These are phyloP conservation scores for Xylaria bambusicola DNA, from an alignment of 495 filamentous ascomycete genomes.

Conservation along the genomic window DNA sequence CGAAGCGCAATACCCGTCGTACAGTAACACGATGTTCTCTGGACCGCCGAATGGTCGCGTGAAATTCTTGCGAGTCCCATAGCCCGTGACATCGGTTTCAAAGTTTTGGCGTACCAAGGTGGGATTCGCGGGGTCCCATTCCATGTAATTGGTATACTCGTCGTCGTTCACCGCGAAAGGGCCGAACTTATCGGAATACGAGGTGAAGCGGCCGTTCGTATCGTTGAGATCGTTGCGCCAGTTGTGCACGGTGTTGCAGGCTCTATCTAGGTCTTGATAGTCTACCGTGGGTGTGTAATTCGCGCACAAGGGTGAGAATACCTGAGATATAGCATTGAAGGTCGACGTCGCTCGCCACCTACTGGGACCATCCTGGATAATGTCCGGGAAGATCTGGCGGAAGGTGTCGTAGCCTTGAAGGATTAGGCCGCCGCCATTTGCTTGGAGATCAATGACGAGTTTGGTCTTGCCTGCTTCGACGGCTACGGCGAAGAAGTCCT, in stretches of 20 bases:
- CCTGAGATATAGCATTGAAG: conserved; percentile 11
- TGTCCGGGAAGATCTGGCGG: conserved; percentile 18
- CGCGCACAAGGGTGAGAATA: conserved; percentile 2
- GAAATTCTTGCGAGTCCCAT: conserved; percentile 12
- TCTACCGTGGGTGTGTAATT: conserved; percentile 14
- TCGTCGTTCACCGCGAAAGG: conserved; percentile 44
- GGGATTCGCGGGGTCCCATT: conserved; percentile 7
- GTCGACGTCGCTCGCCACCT: conserved; percentile 5
- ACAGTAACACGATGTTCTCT: conserved; percentile 24
- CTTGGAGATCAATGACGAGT: conserved; percentile 51
- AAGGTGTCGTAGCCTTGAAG: conserved; percentile 27
- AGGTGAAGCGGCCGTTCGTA: conserved; percentile 47
- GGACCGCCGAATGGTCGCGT: conserved; percentile 13
- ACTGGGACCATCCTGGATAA: conserved; percentile 11
- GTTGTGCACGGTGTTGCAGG: conserved; percentile 10
- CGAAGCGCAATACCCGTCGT: conserved; percentile 62
- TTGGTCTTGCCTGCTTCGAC: conserved; percentile 44
- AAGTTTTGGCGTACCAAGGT: neutral
- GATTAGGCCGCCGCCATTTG: conserved; percentile 50
- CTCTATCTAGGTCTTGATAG: conserved; percentile 1
- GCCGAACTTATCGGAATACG: conserved; percentile 57
- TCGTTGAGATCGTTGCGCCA: conserved; percentile 18
- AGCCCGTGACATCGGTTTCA: conserved; percentile 12
- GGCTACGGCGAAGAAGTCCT: conserved; percentile 36
- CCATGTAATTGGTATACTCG: conserved; percentile 46